Evolutionary conservation across 1,284 basidiomycete species (phyloP).

Genomic region (Xerocomus amazonicus): DNA sequence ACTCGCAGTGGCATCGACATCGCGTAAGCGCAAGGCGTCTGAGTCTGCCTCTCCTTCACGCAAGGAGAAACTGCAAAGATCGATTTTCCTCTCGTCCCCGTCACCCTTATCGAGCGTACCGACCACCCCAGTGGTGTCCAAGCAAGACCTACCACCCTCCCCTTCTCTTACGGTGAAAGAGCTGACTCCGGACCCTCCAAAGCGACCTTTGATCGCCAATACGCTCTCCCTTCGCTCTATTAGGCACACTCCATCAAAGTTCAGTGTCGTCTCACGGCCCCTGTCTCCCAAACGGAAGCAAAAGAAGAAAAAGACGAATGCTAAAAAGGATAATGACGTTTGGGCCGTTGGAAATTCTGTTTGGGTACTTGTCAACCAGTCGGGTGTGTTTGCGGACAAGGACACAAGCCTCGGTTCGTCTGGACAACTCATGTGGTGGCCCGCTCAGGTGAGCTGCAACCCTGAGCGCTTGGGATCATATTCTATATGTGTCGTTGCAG

Average conservation of each 20-base stretch:
- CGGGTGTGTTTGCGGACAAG: constrained; percentile 29
- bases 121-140: constrained; percentile 10
- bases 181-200: neutral
- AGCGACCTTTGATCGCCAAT: constrained; percentile 8
- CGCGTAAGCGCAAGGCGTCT: constrained; percentile 31
- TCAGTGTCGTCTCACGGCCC: constrained; percentile 18
- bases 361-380: constrained; percentile 40
- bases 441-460: constrained; percentile 39
- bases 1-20: constrained; percentile 8
- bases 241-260: constrained; percentile 6
- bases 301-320: constrained; percentile 7
- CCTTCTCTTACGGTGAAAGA: constrained; percentile 2
- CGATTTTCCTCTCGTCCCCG: constrained; percentile 17
- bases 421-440: constrained; percentile 47
- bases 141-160: constrained; percentile 9
- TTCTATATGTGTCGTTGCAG: constrained; percentile 16
- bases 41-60: constrained; percentile 8
- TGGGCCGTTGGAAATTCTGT: constrained; percentile 35
- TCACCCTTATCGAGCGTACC: constrained; percentile 31
- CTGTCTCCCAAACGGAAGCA: constrained; percentile 23
- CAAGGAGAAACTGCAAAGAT: constrained; percentile 6
- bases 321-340: constrained; percentile 12
- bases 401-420: constrained; percentile 10
- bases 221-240: constrained; percentile 16
- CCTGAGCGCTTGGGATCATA: neutral